These are phyloP conservation scores for Amoebophrya sp. DNA, from an alignment of 169 alveolate genomes.

Conservation along the genomic window DNA sequence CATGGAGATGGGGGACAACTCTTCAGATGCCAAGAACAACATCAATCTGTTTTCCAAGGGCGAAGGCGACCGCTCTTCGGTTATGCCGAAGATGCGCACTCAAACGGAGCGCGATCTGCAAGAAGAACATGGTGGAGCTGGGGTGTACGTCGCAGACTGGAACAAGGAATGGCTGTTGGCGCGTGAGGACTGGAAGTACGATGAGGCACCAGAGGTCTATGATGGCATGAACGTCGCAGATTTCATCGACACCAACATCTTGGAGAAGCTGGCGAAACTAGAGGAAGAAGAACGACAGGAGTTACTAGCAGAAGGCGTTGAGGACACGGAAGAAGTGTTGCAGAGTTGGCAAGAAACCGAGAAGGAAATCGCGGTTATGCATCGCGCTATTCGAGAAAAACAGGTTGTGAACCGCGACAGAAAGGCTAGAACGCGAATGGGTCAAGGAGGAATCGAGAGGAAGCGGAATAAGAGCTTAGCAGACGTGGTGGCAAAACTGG, in stretches of 20 bases:
- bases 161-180: conserved; percentile 71
- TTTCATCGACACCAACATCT: conserved; percentile 92
- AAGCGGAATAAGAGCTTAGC: conserved; percentile 46
- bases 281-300: conserved; percentile 91
- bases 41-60: not conserved
- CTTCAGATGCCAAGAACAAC: not conserved
- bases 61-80: not conserved
- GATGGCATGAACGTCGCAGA: conserved; percentile 96
- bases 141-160: conserved; percentile 87
- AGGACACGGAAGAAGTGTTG: conserved; percentile 35
- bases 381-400: not conserved
- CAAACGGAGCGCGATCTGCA: conserved; percentile 64
- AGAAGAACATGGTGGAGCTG: conserved; percentile 96
- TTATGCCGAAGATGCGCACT: not conserved
- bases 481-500: conserved; percentile 44
- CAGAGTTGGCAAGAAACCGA: conserved; percentile 24
- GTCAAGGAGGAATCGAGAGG: conserved; percentile 34
- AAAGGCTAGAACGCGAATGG: conserved; percentile 40
- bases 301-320: conserved; percentile 50
- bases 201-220: conserved; percentile 93
- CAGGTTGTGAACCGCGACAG: not conserved
- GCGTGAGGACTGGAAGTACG: conserved; percentile 91
- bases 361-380: conserved; percentile 19
- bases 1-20: too few species aligned
- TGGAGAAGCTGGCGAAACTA: conserved; percentile 80